Evolutionary conservation across 2,329 filamentous ascomycete species (phyloP).

Genomic region (Seiridium unicorne): DNA sequence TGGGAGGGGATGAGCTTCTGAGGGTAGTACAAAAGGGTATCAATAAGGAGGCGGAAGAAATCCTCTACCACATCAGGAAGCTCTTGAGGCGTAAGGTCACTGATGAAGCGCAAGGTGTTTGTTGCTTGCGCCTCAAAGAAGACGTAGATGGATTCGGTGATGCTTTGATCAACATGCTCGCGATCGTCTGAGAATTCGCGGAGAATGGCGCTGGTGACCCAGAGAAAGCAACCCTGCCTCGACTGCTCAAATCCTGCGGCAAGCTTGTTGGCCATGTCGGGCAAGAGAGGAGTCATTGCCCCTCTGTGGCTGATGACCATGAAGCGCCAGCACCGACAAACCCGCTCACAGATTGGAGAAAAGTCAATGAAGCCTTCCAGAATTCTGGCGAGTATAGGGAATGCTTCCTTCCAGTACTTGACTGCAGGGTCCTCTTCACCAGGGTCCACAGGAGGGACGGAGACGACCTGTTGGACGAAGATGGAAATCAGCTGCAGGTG

Average conservation of each 20-base stretch:
- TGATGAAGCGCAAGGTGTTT: conserved; percentile 85
- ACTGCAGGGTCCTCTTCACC: conserved; percentile 83
- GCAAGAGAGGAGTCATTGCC: conserved; percentile 81
- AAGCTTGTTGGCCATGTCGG: conserved; percentile 83
- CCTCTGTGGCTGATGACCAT: conserved; percentile 96
- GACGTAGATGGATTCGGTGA: conserved; percentile 82
- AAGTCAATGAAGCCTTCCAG: conserved; percentile 85
- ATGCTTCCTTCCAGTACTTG: conserved; percentile 93
- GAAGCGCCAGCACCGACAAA: conserved; percentile 93
- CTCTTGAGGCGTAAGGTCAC: conserved; percentile 72
- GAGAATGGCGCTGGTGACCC: conserved; percentile 92
- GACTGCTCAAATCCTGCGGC: conserved; percentile 82
- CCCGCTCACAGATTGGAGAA: conserved; percentile 84
- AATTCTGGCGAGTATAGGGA: conserved; percentile 82
- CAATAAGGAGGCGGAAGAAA: conserved; percentile 90
- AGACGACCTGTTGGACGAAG: conserved; percentile 72
- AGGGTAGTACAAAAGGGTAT: conserved; percentile 91
- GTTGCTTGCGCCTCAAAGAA: conserved; percentile 95
- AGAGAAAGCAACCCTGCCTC: conserved; percentile 94
- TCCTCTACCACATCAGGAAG: conserved; percentile 87
- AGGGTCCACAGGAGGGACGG: conserved; percentile 68
- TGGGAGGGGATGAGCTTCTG: conserved; percentile 76
- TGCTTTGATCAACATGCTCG: conserved; percentile 78
- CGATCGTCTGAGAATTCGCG: conserved; percentile 92
- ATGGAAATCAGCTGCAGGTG: conserved; percentile 89